Percentiles rank a stretch among this genome's conserved stretches.
These are phyloP conservation scores for Alternaria sp. DNA, from an alignment of 2,329 filamentous ascomycete genomes.

Conservation along the genomic window DNA sequence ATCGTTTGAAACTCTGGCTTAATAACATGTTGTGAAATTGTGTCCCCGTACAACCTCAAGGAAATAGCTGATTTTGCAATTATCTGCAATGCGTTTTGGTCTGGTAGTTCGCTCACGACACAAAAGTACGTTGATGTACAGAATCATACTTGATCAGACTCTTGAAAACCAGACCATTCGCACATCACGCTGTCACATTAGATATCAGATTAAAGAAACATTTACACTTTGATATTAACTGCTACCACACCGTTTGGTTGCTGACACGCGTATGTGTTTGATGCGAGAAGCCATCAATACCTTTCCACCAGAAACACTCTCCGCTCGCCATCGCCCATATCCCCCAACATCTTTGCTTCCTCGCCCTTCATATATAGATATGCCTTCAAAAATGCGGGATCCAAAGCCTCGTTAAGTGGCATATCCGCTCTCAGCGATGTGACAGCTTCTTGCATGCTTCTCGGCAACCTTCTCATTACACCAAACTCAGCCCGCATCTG, in stretches of 20 bases:
- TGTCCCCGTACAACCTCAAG: background rate
- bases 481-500: conserved; percentile 61
- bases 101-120: background rate
- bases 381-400: conserved; percentile 61
- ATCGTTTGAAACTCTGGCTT: background rate
- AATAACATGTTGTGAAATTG: background rate
- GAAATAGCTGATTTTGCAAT: background rate
- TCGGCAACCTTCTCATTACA: conserved; percentile 65
- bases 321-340: conserved; percentile 60
- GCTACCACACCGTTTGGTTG: background rate
- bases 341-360: conserved; percentile 63
- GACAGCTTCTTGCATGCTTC: conserved; percentile 64
- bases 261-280: background rate
- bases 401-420: conserved; percentile 59
- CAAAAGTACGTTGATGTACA: background rate
- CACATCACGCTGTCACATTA: background rate
- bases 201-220: background rate
- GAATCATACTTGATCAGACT: background rate
- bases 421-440: conserved; percentile 60
- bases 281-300: conserved; percentile 58
- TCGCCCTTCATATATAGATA: conserved; percentile 68
- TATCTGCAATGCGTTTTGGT: background rate
- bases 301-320: conserved; percentile 71
- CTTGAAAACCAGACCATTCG: background rate
- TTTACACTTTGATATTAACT: background rate